Evolutionary conservation across 164 flowering plant species (phyloP), one percentile per base, ranked within the genome.

Genomic region (Akebia trifoliata): DNA sequence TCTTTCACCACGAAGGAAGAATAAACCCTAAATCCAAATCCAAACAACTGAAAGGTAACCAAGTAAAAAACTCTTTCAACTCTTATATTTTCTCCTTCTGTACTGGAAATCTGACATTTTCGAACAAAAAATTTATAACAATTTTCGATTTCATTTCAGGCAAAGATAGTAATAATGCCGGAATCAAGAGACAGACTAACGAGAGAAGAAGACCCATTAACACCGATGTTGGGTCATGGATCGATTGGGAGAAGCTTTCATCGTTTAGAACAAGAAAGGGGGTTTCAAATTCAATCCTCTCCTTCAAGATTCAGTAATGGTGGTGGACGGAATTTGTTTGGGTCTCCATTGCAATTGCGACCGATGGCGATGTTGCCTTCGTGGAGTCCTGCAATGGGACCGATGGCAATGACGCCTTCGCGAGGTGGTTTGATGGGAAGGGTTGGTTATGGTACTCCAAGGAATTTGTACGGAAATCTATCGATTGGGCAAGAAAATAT

Each of bases 171-270:
- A 12, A 52, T 6, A 52, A 61, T 61, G 65, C 69, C 78, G 17
- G 79, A 79, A 56, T 21, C 84, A n/a, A 75, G 86, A 44, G 86
- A 81, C 37, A 72, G 83, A 14, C n/a, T 75, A 4, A 4, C 29
- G 17, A 69, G 76, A 53, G 67, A 76, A 29, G 52, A 48, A 0
- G 65, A 66, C 14, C 77, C 73, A 9, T 5, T 65, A 0, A 73
- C 79, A 0, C 63, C 50, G 1, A 12, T 59, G 8, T 72, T 67
- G 21, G 54, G 39, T 5, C 68, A 69, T 20, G 58, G 72, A 29
- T 31, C 63, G 5, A 29, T 12, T 15, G 49, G 48, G 1, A 24
- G 15, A 4, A 29, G 43, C 3, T 18, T 62, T 9, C 47, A 9
- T 34, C 6, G 9, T 34, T 34, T 34, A 34, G 36, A 9, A 34